Evolutionary conservation across 192 early-diverging fungal genomes (phyloP).

Genomic region (Gonapodya prolifera): DNA sequence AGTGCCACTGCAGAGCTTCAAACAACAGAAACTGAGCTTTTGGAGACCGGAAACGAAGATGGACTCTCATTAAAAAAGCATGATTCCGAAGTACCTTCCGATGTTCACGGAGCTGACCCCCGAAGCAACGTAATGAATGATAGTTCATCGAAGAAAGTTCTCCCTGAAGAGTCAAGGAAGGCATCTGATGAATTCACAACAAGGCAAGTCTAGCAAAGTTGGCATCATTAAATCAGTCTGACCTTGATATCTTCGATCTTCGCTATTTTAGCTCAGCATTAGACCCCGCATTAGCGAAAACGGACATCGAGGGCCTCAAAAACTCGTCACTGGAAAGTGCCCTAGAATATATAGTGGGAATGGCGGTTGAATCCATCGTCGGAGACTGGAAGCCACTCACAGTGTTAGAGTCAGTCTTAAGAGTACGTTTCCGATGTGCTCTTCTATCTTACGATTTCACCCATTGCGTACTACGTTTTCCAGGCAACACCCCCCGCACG

Average conservation of each 20-base stretch:
- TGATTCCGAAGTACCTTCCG: too few relatives aligned
- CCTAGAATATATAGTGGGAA: constrained; percentile 38
- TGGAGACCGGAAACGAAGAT: too few relatives aligned
- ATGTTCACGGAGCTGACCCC: too few relatives aligned
- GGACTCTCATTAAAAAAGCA: too few relatives aligned
- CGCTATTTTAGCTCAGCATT: constrained; percentile 1
- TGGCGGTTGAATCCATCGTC: constrained; percentile 38
- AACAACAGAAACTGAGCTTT: constrained; percentile 23
- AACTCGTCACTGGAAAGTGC: constrained; percentile 16
- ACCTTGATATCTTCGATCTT: constrained; percentile 19
- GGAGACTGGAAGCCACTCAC: constrained; percentile 28
- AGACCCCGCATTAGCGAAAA: constrained; percentile 4
- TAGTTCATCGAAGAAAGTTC: too few relatives aligned
- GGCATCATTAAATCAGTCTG: not conserved
- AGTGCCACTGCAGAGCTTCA: constrained; percentile 28
- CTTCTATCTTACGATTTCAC: constrained; percentile 7
- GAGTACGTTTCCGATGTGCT: constrained; percentile 18
- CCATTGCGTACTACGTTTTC: not conserved
- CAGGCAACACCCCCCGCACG: not conserved
- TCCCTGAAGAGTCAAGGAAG: too few relatives aligned
- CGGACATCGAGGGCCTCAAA: not conserved
- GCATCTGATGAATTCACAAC: constrained; percentile 9
- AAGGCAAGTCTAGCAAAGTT: not conserved
- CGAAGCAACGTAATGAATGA: too few relatives aligned
- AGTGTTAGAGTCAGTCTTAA: constrained; percentile 28